Evolutionary conservation across 2,329 filamentous ascomycete genomes (phyloP).

Genomic region (Talaromyces sp.): DNA sequence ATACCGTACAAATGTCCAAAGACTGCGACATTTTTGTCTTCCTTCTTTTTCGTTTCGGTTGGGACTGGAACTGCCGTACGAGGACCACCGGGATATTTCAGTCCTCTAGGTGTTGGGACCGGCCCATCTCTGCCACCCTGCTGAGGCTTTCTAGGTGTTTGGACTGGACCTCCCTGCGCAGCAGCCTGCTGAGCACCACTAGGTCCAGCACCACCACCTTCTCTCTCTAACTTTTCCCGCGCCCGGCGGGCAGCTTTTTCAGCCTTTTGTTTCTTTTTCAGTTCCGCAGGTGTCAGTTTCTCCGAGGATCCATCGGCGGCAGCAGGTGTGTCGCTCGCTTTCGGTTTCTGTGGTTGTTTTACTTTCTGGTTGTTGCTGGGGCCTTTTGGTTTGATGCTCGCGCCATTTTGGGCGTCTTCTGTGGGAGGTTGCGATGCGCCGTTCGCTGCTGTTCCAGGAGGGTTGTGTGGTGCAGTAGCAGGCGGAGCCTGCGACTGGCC

Average conservation of each 20-base stretch:
- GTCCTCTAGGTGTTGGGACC: conserved; percentile 31
- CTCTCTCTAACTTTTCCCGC: conserved; percentile 59
- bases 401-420: conserved; percentile 2
- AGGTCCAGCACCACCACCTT: conserved; percentile 34
- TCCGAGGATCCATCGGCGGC: conserved; percentile 28
- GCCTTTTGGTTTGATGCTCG: not conserved
- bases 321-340: conserved; percentile 17
- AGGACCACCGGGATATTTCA: conserved; percentile 21
- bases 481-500: conserved; percentile 9
- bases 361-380: conserved; percentile 5
- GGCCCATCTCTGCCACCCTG: conserved; percentile 17
- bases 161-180: conserved; percentile 20
- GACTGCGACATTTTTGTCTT: conserved; percentile 66
- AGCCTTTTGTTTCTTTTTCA: conserved; percentile 86
- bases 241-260: conserved; percentile 86
- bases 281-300: conserved; percentile 57
- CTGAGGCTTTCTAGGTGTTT: not conserved
- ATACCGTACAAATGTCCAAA: conserved; percentile 82
- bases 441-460: conserved; percentile 5
- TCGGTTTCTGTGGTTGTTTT: conserved; percentile 19
- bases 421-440: conserved; percentile 10
- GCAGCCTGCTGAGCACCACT: conserved; percentile 21
- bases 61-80: conserved; percentile 40
- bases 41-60: conserved; percentile 53
- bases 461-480: conserved; percentile 7